These are phyloP conservation scores for Xenoacremonium recifei DNA, from an alignment of 2,329 filamentous ascomycete species.

Conservation along the genomic window DNA sequence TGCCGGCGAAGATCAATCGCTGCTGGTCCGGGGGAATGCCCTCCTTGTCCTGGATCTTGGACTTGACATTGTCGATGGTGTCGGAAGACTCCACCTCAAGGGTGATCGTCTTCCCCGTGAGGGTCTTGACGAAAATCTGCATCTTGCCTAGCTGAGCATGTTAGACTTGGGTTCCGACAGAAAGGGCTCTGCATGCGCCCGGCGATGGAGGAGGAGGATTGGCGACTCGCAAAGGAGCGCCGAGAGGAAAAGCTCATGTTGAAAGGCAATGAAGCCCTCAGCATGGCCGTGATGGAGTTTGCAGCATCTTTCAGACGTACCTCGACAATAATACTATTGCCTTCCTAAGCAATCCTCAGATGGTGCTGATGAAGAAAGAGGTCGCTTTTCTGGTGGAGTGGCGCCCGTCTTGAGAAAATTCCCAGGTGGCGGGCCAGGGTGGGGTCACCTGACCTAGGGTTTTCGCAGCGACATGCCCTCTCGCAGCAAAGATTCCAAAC, in stretches of 20 bases:
- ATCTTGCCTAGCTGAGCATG: constrained; percentile 59
- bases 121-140: constrained; percentile 78
- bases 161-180: constrained; percentile 35
- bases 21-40: constrained; percentile 99
- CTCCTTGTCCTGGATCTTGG: constrained; percentile 98
- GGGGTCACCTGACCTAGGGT: constrained; percentile 32
- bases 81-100: constrained; percentile 99
- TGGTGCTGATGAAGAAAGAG: constrained; percentile 41
- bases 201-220: constrained; percentile 3
- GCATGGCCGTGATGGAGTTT: constrained; percentile 23
- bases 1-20: constrained; percentile 99
- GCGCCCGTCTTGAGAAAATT: constrained; percentile 30
- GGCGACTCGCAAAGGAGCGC: neutral
- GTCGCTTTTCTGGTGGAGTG: constrained; percentile 27
- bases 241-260: constrained; percentile 11
- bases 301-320: constrained; percentile 58
- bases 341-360: constrained; percentile 63
- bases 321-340: constrained; percentile 63
- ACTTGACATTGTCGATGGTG: constrained; percentile 99
- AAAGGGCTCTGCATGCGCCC: constrained; percentile 13
- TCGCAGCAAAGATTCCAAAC: constrained; percentile 3
- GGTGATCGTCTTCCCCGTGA: constrained; percentile 99
- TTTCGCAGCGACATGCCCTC: constrained; percentile 17
- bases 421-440: constrained; percentile 9
- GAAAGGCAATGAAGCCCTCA: constrained; percentile 29